phyloP scores from a whole-genome alignment of 2,329 filamentous ascomycete genomes.

The Claviceps sp. region DNA sequence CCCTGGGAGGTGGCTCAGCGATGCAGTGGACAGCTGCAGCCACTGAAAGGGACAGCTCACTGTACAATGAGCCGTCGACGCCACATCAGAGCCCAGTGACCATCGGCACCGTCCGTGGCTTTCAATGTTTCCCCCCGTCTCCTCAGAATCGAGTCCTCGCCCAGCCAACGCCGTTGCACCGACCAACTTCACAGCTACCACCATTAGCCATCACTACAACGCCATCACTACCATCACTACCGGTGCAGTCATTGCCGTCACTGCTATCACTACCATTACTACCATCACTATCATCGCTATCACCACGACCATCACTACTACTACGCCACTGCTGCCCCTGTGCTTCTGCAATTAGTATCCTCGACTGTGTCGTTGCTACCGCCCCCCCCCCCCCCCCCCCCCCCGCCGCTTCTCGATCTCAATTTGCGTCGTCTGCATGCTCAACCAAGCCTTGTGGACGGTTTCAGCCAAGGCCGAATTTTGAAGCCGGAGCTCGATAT shows the following conservation, averaged over 20 bases:
- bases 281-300: background rate
- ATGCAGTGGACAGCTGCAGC: no score
- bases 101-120: background rate
- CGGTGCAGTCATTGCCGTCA: background rate
- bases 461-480: background rate
- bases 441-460: background rate
- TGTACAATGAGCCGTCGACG: background rate
- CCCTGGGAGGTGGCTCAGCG: no score
- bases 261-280: background rate
- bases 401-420: background rate
- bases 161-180: constrained; percentile 4
- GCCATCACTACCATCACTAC: background rate
- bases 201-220: background rate
- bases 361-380: background rate
- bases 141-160: background rate
- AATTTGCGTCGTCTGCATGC: constrained; percentile 1
- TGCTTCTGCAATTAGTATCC: constrained; percentile 1
- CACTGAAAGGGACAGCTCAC: no score
- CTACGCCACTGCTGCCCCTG: background rate
- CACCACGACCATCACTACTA: background rate
- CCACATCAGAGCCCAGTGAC: background rate
- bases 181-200: background rate
- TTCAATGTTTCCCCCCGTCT: background rate
- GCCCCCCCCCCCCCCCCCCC: background rate
- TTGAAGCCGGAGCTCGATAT: background rate